Evolutionary conservation across 768 basidiomycete species (phyloP).

Genomic region (Termitomyces sp.): DNA sequence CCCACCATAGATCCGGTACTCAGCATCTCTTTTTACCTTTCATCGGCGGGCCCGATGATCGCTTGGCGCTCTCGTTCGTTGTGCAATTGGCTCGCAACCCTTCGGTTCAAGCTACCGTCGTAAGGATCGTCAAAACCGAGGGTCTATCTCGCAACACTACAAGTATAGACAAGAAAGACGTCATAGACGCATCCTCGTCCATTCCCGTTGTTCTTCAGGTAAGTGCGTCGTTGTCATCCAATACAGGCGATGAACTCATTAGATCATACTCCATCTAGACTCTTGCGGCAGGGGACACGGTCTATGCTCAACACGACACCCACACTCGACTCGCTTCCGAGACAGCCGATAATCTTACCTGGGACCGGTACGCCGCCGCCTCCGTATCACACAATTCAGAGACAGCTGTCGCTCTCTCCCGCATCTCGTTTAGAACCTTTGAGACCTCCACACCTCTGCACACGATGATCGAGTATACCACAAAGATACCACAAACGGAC

Average conservation of each 20-base stretch:
- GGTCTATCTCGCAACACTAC: conserved; percentile 26
- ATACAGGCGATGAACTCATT: no score
- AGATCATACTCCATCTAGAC: conserved; percentile 26
- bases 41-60: conserved; percentile 93
- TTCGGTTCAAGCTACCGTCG: conserved; percentile 64
- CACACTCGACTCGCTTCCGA: conserved; percentile 68
- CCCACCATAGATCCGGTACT: conserved; percentile 18
- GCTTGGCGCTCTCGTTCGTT: conserved; percentile 75
- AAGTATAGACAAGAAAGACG: conserved; percentile 19
- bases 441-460: conserved; percentile 55
- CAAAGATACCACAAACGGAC: conserved; percentile 20
- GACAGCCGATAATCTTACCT: conserved; percentile 79
- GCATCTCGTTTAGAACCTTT: conserved; percentile 56
- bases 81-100: conserved; percentile 70
- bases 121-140: conserved; percentile 51
- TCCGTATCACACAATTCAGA: conserved; percentile 20
- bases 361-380: conserved; percentile 54
- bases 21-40: conserved; percentile 83
- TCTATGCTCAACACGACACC: conserved; percentile 65
- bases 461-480: conserved; percentile 38
- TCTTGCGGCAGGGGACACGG: conserved; percentile 55
- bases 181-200: neutral
- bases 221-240: conserved; percentile 6
- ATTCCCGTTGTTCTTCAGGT: conserved; percentile 26
- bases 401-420: conserved; percentile 28